Conservation (phyloP, 441 rosid species). For the Croton laevigatus region DNA sequence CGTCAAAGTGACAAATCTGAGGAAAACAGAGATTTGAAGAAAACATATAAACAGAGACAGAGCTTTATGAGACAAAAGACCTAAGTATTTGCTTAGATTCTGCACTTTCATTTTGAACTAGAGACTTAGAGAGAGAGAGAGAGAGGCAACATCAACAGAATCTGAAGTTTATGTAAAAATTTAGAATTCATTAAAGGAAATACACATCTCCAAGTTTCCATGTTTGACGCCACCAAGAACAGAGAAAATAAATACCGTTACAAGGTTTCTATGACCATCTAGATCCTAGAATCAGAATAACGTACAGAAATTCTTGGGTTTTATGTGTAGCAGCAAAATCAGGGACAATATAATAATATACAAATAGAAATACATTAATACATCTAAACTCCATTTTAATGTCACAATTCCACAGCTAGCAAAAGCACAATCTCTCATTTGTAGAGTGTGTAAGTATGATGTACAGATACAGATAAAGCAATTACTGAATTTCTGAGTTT, state of each 20-base stretch:
- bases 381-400: background rate
- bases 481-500: background rate
- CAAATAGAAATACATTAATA: background rate
- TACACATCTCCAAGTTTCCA: background rate
- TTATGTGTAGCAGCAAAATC: background rate
- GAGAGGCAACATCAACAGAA: too few relatives aligned
- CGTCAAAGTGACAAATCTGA: too few relatives aligned
- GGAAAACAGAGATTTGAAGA: too few relatives aligned
- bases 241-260: background rate
- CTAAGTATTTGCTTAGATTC: too few relatives aligned
- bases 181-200: background rate
- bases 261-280: background rate
- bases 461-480: slow-evolving; percentile 9
- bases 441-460: background rate
- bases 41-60: too few relatives aligned
- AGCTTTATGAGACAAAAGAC: too few relatives aligned
- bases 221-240: background rate
- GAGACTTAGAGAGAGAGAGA: too few relatives aligned
- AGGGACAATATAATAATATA: background rate
- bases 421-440: background rate
- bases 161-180: too few relatives aligned
- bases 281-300: background rate
- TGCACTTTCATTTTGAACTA: too few relatives aligned
- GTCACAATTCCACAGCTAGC: background rate
- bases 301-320: background rate